Conservation (phyloP, 2,329 filamentous ascomycete genomes). For the Phyllosticta citrichinensis region DNA sequence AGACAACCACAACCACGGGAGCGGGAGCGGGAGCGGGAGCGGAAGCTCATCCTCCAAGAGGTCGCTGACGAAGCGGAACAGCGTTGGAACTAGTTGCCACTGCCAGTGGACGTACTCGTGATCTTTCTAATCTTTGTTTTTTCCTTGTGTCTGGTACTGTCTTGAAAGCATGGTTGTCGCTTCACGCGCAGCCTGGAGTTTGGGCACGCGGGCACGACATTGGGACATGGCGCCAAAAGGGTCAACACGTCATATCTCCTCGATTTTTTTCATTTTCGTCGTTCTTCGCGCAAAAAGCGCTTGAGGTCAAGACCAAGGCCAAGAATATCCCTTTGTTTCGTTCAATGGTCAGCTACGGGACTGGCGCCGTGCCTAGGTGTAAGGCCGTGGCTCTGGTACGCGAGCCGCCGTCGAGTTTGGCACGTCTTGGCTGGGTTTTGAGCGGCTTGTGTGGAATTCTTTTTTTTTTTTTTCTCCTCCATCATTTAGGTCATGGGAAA, state of each 20-base stretch:
- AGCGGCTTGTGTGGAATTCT: neutral
- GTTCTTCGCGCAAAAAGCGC: neutral
- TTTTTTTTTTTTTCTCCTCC: too few species aligned
- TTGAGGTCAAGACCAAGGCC: neutral
- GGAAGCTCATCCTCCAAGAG: neutral
- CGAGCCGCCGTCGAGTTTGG: neutral
- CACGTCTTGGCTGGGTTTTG: neutral
- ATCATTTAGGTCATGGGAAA: neutral
- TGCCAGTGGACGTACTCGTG: slow-evolving; percentile 10
- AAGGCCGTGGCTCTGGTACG: neutral
- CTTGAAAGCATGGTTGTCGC: neutral
- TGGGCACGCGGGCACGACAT: neutral
- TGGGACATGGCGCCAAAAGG: neutral
- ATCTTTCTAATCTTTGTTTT: neutral
- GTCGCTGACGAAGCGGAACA: neutral
- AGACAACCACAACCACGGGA: neutral
- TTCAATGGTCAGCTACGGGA: neutral
- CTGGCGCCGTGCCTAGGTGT: neutral
- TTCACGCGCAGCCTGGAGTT: neutral
- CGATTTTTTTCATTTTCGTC: neutral
- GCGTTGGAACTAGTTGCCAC: slow-evolving; percentile 5
- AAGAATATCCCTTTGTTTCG: neutral
- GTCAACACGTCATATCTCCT: neutral
- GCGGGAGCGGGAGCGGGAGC: neutral
- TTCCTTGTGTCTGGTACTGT: neutral